Base-by-base conservation (phyloP, 108 stramenopile species). In the Pelagomonas calceolata region DNA sequence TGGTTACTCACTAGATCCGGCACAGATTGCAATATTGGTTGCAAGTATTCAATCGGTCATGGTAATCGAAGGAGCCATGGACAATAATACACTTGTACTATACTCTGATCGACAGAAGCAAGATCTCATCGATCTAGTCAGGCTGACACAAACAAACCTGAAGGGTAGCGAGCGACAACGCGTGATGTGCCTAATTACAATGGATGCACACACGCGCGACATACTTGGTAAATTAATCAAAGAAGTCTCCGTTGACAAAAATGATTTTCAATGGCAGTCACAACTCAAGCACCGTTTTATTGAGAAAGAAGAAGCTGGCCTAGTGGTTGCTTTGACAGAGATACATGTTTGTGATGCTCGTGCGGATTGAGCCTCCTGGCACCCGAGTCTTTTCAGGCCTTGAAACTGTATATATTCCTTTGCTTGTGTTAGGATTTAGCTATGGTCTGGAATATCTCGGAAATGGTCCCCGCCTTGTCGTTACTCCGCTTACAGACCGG, bases 361-460 rank as follows among this genome's bases (percentile, higher is more conserved):
- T 43, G 39, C 39, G 39, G 39, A 43, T 29, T 7, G 64, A 29
- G 36, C 71, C 71, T 45, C 44, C 44, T 45, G 44, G n/a, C n/a
- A n/a, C n/a, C n/a, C n/a, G n/a, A n/a, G n/a, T n/a, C n/a, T n/a
- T n/a, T n/a, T n/a, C n/a, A n/a, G n/a, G n/a, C n/a, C n/a, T n/a
- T n/a, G n/a, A n/a, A n/a, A n/a, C n/a, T n/a, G n/a, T n/a, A n/a
- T n/a, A n/a, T n/a, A n/a, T n/a, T n/a, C n/a, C n/a, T n/a, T n/a
- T n/a, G n/a, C n/a, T n/a, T n/a, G n/a, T 43, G 9, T 5, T 12
- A 43, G 39, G 65, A 30, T 72, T 88, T n/a, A 75, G 76, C 18
- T 88, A 88, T 63, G 82, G 81, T 51, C 86, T 84, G 73, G 88
- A 88, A 67, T 88, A 88, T 60, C 76, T 88, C 10, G 88, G 88